phyloP scores from a whole-genome alignment of 371 early-diverging fungal species.

The Gilbertella persicaria region DNA sequence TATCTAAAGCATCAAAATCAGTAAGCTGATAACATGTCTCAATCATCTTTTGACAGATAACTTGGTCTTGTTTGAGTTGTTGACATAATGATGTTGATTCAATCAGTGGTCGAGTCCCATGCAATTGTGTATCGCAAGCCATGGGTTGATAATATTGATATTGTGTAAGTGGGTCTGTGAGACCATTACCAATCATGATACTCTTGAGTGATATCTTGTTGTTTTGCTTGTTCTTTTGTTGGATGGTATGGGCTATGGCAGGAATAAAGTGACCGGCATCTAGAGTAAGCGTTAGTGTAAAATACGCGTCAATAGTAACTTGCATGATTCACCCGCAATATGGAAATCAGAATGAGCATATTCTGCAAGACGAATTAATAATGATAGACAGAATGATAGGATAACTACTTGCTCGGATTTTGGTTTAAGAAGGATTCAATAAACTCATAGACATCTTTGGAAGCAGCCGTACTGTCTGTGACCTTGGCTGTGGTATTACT shows the following conservation, averaged over 20 bases:
- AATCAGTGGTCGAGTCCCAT: conserved; percentile 79
- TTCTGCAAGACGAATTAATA: conserved; percentile 11
- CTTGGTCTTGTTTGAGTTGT: conserved; percentile 67
- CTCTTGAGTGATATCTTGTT: conserved; percentile 36
- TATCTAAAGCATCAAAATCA: conserved; percentile 44
- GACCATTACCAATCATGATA: conserved; percentile 88
- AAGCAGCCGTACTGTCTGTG: conserved; percentile 49
- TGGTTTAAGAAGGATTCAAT: conserved; percentile 72
- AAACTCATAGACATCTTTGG: conserved; percentile 64
- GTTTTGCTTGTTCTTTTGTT: conserved; percentile 51
- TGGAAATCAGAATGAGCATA: conserved; percentile 41
- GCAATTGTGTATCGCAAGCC: conserved; percentile 76
- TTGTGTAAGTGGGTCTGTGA: conserved; percentile 88
- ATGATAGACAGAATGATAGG: background rate
- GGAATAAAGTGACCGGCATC: conserved; percentile 80
- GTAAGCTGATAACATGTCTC: conserved; percentile 79
- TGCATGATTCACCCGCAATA: conserved; percentile 75
- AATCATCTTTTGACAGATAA: conserved; percentile 75
- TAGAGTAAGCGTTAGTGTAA: background rate
- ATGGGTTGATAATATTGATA: conserved; percentile 87
- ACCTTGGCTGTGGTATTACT: conserved; percentile 54
- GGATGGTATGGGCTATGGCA: conserved; percentile 68
- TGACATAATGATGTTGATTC: conserved; percentile 60
- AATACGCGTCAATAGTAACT: conserved; percentile 4
- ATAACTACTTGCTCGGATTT: conserved; percentile 44